phyloP scores from a whole-genome alignment of 2,329 filamentous ascomycete genomes.

The Pseudogymnoascus sp. region DNA sequence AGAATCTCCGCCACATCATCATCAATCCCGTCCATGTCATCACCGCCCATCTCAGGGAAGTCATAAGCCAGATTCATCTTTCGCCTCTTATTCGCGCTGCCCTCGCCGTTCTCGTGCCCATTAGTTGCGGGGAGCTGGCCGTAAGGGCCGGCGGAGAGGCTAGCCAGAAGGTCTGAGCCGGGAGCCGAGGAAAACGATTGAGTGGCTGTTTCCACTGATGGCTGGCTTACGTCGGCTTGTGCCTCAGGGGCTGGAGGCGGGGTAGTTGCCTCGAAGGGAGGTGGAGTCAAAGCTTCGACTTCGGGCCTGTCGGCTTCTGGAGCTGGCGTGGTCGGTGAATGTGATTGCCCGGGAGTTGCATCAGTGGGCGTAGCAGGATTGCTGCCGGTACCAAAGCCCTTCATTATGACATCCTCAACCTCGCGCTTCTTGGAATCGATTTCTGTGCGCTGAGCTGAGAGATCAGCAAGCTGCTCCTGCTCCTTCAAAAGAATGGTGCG shows the following conservation, averaged over 20 bases:
- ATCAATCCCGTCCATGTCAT: conserved; percentile 50
- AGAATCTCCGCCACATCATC: conserved; percentile 54
- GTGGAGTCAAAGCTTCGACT: conserved; percentile 82
- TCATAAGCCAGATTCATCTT: conserved; percentile 40
- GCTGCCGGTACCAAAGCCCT: conserved; percentile 60
- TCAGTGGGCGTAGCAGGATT: conserved; percentile 44
- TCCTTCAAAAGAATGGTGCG: conserved; percentile 63
- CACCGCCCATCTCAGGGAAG: conserved; percentile 40
- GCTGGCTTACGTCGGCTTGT: conserved; percentile 18
- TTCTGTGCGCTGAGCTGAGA: conserved; percentile 59
- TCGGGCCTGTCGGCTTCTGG: conserved; percentile 67
- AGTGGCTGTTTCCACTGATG: conserved; percentile 16
- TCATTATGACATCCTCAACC: conserved; percentile 87
- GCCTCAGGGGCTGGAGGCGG: conserved; percentile 30
- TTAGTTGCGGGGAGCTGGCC: conserved; percentile 23
- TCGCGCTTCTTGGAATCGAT: conserved; percentile 80
- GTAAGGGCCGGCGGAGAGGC: conserved; percentile 29
- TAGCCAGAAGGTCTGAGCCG: conserved; percentile 33
- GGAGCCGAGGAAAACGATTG: conserved; percentile 17
- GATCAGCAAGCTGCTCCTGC: conserved; percentile 54
- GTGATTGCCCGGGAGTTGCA: conserved; percentile 31
- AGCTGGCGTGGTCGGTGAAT: conserved; percentile 36
- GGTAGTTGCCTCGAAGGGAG: conserved; percentile 50
- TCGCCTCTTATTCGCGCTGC: conserved; percentile 40
- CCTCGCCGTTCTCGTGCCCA: conserved; percentile 10